phyloP scores from a whole-genome alignment of 371 early-diverging fungal species.

The Mucor ambiguus region DNA sequence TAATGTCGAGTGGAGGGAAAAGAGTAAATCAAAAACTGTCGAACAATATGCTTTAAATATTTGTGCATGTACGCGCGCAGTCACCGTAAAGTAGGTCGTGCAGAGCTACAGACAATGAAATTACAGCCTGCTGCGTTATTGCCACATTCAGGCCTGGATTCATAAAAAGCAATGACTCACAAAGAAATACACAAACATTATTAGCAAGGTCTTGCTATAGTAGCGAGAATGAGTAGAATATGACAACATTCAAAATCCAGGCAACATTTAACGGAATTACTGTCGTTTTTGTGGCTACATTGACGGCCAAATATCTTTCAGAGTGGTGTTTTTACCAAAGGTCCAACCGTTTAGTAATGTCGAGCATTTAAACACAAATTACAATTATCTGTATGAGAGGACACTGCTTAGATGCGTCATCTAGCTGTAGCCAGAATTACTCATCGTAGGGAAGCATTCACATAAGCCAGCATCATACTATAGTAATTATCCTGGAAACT shows the following conservation, averaged over 20 bases:
- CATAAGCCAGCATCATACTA: too few species aligned
- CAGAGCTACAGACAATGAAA: not conserved
- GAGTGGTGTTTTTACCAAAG: too few species aligned
- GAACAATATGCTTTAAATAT: constrained; percentile 1
- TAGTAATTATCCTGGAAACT: too few species aligned
- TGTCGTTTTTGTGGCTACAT: too few species aligned
- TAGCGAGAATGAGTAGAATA: too few species aligned
- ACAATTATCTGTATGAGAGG: too few species aligned
- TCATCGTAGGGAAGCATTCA: too few species aligned
- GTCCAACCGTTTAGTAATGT: too few species aligned
- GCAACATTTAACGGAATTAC: not conserved
- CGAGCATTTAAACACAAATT: too few species aligned
- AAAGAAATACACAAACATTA: not conserved
- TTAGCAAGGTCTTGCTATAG: not conserved
- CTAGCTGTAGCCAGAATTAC: too few species aligned
- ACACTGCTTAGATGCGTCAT: too few species aligned
- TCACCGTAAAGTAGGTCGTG: constrained; percentile 3
- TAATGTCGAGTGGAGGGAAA: not conserved
- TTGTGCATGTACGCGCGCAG: constrained; percentile 5
- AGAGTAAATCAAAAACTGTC: not conserved
- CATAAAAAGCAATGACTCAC: not conserved
- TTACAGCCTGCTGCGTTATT: not conserved
- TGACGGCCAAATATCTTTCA: too few species aligned
- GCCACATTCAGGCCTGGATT: not conserved
- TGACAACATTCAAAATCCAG: not conserved